Evolutionary conservation across 768 basidiomycete species (phyloP), one percentile per base, ranked within the genome.

Genomic region (Amanita pallidorosea): DNA sequence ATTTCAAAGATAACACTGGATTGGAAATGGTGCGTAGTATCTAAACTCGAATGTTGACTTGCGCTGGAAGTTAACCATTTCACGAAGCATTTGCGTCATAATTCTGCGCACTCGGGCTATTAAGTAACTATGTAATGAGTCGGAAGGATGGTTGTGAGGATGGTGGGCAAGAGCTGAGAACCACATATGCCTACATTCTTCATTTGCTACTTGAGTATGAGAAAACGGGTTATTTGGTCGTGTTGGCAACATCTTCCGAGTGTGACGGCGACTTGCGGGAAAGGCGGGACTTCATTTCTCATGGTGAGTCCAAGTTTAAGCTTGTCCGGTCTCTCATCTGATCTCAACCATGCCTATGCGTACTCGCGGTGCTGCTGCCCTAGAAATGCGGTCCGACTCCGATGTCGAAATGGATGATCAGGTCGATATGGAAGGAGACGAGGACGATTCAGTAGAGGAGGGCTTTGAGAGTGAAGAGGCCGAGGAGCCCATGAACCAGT

Each of bases 371-470:
- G 61, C 60, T 51, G 60, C 63, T 45, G 63, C 64, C 45, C 58
- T 59, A 63, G 67, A 67, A 45, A 62, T 69, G 61, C 65, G 65
- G 49, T 52, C 63, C 35, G 63, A 67, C 34, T 64, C 64, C 1
- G 64, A 67, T 31, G 58, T 55, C 25, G 66, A 67, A n/a, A 55
- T 54, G 41, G 59, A 56, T 12, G 53, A 51, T 22, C 50, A 31
- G 3, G 56, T 59, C 15, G 58, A 55, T 5, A 63, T 60, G 38
- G 66, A 68, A 18, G 70, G 67, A 8, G 64, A 59, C 7, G 68
- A 69, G 23, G 62, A 62, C 12, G 66, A 67, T 5, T 66, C 70
- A 33, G 69, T 65, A 2, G 74, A 71, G 7, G 69, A 68, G 56
- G 69, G 27, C 25, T 45, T 65, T 18, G 63, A 67, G 38, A 68